Evolutionary conservation across 306 rosid genomes (phyloP).

Genomic region (Rosa chinensis): DNA sequence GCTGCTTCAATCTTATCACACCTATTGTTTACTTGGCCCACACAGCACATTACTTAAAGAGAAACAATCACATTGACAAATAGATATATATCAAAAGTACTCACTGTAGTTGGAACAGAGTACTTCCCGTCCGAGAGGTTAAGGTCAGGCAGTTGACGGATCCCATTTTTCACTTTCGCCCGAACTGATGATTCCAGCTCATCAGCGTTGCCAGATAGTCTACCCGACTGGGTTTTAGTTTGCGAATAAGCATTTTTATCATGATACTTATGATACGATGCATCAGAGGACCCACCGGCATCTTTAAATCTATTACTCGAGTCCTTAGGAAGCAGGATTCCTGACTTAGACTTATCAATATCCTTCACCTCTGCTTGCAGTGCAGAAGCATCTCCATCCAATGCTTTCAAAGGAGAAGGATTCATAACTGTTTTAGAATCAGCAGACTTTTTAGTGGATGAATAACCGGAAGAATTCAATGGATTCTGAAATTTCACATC

Average conservation of each 20-base stretch:
- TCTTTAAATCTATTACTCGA: slow-evolving; percentile 57
- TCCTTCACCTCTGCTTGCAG: slow-evolving; percentile 55
- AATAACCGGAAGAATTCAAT: slow-evolving; percentile 42
- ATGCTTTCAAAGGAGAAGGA: slow-evolving; percentile 56
- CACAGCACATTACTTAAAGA: not conserved
- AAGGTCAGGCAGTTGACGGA: slow-evolving; percentile 60
- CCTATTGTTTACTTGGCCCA: not conserved
- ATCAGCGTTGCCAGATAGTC: slow-evolving; percentile 39
- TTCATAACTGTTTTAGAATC: slow-evolving; percentile 52
- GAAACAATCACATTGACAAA: not conserved
- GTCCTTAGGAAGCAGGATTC: slow-evolving; percentile 52
- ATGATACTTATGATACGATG: slow-evolving; percentile 50
- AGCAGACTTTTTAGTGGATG: slow-evolving; percentile 57
- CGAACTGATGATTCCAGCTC: slow-evolving; percentile 49
- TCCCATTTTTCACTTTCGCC: slow-evolving; percentile 65
- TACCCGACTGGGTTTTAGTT: slow-evolving; percentile 69
- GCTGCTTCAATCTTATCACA: not conserved
- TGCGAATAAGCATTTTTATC: slow-evolving; percentile 62
- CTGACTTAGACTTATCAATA: slow-evolving; percentile 62
- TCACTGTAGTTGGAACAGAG: slow-evolving; percentile 52
- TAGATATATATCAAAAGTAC: slow-evolving; percentile 31
- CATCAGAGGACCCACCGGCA: slow-evolving; percentile 50
- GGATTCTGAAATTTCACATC: slow-evolving; percentile 56
- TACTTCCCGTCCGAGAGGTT: slow-evolving; percentile 57
- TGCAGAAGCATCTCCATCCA: slow-evolving; percentile 53